Base-by-base conservation (phyloP, 371 early-diverging fungal genomes). In the Syncephalis plumigaleata region DNA sequence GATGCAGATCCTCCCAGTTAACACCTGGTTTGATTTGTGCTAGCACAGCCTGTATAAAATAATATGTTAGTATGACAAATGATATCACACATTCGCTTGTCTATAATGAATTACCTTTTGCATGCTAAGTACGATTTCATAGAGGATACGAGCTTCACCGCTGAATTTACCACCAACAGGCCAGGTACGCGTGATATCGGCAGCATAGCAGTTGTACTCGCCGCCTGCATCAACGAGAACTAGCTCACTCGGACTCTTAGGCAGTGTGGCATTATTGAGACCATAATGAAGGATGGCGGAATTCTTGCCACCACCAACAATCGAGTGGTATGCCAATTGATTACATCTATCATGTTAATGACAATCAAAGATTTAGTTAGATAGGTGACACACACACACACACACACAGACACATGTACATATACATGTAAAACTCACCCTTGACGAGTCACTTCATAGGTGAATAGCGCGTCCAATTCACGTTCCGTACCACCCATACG, bases 191-290 rank as follows among this genome's bases (percentile, higher is more conserved):
- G 91, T 93, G 55, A 93, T 88, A 50, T 93, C 91, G 15, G 81
- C 74, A 36, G 88, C 86, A 60, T 93, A 91, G 65, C 73, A 74
- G 23, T 72, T 58, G 48, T 58, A 67, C 56, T 89, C 87, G 53
- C 83, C 84, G 38, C 87, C 94, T 47, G 87, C 90, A 63, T 91
- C 94, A 11, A 90, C 82, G 36, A 91, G 61, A 38, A 90, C 68
- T 43, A 91, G 48, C 42, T 80, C 77, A 26, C 68, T 60, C 49
- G 60, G 54, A 40, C 80, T 53, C 18, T 68, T 56, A 7, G 31
- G 31, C 36, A 48, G 53, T 11, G 66, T 58, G 36, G 44, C 18
- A 23, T 68, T 58, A 42, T 73, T 71, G 15, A 60, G 57, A 15
- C 64, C 64, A 45, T 77, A 71, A 47, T 77, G 77, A 24, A 77